phyloP scores from a whole-genome alignment of 2,329 filamentous ascomycete species.

The Pestalotiopsis fici region DNA sequence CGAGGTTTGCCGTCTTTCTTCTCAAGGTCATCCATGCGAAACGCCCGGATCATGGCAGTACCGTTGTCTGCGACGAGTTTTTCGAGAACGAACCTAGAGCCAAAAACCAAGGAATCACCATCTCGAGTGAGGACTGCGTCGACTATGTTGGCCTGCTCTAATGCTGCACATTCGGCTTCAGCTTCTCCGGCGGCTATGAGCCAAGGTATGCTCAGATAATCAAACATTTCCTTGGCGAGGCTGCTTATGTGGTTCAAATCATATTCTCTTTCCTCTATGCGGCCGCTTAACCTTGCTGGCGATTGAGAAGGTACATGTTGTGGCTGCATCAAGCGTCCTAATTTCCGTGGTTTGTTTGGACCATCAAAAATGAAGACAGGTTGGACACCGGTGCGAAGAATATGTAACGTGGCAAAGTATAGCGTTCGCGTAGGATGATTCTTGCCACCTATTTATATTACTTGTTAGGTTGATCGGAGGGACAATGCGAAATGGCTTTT shows the following conservation, averaged over 20 bases:
- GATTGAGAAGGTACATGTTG: neutral
- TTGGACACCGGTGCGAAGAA: constrained; percentile 32
- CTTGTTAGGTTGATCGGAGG: neutral
- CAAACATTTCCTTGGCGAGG: constrained; percentile 35
- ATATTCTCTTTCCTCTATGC: constrained; percentile 12
- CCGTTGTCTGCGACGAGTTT: constrained; percentile 15
- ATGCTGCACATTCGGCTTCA: constrained; percentile 46
- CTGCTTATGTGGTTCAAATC: constrained; percentile 14
- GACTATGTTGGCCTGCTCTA: constrained; percentile 42
- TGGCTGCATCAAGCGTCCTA: constrained; percentile 30
- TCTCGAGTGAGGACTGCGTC: constrained; percentile 52
- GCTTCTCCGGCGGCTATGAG: constrained; percentile 44
- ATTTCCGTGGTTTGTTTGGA: constrained; percentile 35
- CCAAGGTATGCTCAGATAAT: constrained; percentile 32
- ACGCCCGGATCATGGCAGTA: constrained; percentile 13
- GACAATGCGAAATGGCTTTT: neutral
- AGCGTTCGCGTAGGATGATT: constrained; percentile 13
- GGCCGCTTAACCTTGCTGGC: constrained; percentile 17
- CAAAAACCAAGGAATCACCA: constrained; percentile 47
- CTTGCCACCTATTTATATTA: constrained; percentile 4
- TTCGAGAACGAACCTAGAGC: constrained; percentile 40
- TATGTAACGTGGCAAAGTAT: constrained; percentile 9
- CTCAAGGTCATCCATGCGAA: constrained; percentile 12
- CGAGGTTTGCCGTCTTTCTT: neutral
- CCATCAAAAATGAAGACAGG: constrained; percentile 58